A percentile compares a stretch with the other conserved stretches of the same genome.
These are phyloP conservation scores for Rhizoctonia solani DNA, from an alignment of 1,284 basidiomycete genomes.

Conservation along the genomic window DNA sequence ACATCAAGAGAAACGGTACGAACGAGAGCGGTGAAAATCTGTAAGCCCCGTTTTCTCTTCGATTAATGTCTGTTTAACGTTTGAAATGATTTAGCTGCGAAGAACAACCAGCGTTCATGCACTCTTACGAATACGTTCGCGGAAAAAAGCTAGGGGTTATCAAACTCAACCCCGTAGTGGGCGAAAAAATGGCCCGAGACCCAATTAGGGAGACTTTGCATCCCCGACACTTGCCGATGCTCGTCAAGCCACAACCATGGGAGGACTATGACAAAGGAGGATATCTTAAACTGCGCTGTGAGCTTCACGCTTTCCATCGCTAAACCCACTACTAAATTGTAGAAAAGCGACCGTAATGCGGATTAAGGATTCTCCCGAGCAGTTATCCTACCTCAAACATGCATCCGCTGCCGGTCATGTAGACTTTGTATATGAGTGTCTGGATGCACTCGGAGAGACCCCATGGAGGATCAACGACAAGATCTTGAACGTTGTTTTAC, in stretches of 20 bases:
- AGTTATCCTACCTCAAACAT: constrained; percentile 76
- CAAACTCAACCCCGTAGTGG: constrained; percentile 81
- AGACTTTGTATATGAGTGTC: constrained; percentile 83
- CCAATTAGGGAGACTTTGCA: constrained; percentile 77
- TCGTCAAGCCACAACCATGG: constrained; percentile 92
- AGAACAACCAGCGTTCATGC: constrained; percentile 88
- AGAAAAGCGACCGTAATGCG: constrained; percentile 77
- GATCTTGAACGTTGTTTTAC: constrained; percentile 71
- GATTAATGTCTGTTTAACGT: too few species aligned
- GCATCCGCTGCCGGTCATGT: constrained; percentile 78
- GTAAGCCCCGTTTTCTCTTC: constrained; percentile 3
- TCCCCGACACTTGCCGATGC: constrained; percentile 95
- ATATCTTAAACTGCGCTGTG: constrained; percentile 79
- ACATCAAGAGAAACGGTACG: constrained; percentile 65
- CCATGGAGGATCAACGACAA: constrained; percentile 89
- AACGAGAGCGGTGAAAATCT: constrained; percentile 47
- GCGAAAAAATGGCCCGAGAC: constrained; percentile 80
- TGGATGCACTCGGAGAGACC: constrained; percentile 89
- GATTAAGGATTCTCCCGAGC: constrained; percentile 90
- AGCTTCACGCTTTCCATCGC: constrained; percentile 41
- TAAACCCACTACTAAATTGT: constrained; percentile 7
- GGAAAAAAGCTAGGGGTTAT: constrained; percentile 93
- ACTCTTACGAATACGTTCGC: constrained; percentile 91
- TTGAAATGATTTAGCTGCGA: constrained; percentile 59
- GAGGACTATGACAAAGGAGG: constrained; percentile 77